These are phyloP conservation scores for Oidiodendron maius DNA, from an alignment of 495 filamentous ascomycete species.

Conservation along the genomic window DNA sequence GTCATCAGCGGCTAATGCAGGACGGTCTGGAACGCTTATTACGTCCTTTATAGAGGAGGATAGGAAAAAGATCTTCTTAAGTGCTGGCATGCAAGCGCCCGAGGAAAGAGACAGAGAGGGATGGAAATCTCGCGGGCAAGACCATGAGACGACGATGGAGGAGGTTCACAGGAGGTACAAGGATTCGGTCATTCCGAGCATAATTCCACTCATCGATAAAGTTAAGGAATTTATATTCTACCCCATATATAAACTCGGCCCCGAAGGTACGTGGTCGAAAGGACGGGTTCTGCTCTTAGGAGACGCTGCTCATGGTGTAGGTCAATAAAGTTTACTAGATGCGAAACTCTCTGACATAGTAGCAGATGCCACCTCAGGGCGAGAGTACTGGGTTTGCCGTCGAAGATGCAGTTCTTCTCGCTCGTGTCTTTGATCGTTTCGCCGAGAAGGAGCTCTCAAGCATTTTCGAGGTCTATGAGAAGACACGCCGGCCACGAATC, in stretches of 20 bases:
- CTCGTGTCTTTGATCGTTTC: constrained; percentile 37
- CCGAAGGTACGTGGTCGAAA: constrained; percentile 43
- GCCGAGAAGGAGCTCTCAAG: constrained; percentile 27
- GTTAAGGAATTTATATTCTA: constrained; percentile 51
- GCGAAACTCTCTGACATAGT: constrained; percentile 1
- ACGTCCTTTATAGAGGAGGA: constrained; percentile 43
- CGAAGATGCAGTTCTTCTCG: constrained; percentile 54
- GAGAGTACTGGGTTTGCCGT: constrained; percentile 58
- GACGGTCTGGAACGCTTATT: constrained; percentile 43
- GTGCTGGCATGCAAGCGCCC: constrained; percentile 41
- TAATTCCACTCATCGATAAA: constrained; percentile 41
- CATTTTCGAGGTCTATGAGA: constrained; percentile 48
- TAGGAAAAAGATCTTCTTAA: constrained; percentile 42
- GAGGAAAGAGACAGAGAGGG: constrained; percentile 43
- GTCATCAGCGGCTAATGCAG: constrained; percentile 36
- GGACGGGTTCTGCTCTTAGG: constrained; percentile 46
- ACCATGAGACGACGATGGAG: constrained; percentile 33
- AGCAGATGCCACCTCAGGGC: constrained; percentile 53
- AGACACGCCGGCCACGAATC: constrained; percentile 41
- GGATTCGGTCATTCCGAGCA: constrained; percentile 35
- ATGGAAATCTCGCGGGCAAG: constrained; percentile 36
- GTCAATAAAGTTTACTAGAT: constrained; percentile 17
- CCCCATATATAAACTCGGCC: constrained; percentile 51
- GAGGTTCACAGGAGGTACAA: constrained; percentile 42
- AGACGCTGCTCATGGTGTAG: constrained; percentile 56